Conservation (phyloP, 2,329 filamentous ascomycete genomes). For the Sordariomycetes sp. region DNA sequence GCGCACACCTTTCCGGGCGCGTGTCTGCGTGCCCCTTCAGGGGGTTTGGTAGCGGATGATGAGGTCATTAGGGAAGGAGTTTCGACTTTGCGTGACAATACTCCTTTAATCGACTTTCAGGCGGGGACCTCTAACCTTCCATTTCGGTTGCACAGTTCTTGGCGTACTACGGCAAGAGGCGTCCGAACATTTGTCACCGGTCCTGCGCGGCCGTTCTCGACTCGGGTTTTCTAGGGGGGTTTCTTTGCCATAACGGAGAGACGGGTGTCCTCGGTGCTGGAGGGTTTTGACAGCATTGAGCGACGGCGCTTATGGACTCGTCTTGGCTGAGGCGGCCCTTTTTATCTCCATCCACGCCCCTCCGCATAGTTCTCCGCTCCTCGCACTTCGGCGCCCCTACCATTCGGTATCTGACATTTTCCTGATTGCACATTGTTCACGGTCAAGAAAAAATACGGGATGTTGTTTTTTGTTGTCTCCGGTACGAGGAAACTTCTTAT, state of each 20-base stretch:
- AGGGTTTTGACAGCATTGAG: no score
- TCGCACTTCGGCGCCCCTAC: background rate
- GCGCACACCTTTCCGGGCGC: background rate
- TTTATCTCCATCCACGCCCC: no score
- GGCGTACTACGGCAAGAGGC: background rate
- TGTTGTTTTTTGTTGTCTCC: background rate
- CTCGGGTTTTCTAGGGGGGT: no score
- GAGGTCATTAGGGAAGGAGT: slow-evolving; percentile 2
- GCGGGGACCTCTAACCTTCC: slow-evolving; percentile 2
- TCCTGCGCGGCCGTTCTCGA: no score
- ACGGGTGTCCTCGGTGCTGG: no score
- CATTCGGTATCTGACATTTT: background rate
- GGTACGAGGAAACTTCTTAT: background rate
- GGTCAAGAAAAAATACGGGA: background rate
- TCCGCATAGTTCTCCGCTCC: background rate
- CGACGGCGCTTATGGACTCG: no score
- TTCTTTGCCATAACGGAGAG: no score
- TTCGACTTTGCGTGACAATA: background rate
- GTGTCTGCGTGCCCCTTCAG: background rate
- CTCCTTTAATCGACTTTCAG: slow-evolving; percentile 1
- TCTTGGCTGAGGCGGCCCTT: no score
- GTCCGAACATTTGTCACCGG: no score
- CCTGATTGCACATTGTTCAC: background rate
- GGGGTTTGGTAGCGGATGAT: background rate
- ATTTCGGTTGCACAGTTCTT: background rate